Conservation (phyloP, 2,329 filamentous ascomycete species). For the Exophiala xenobiotica region DNA sequence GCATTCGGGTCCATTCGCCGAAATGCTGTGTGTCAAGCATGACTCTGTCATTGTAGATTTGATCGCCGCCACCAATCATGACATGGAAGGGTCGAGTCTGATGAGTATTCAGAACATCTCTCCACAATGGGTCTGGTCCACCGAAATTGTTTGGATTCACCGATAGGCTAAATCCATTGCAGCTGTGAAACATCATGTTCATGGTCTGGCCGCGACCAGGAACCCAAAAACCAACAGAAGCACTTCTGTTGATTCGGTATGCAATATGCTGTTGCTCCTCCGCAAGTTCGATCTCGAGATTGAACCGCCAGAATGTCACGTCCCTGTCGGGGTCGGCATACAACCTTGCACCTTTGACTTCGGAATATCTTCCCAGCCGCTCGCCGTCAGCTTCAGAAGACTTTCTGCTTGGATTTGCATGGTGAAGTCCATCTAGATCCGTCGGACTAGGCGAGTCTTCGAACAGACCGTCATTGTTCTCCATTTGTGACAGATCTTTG, state of each 20-base stretch:
- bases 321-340: constrained; percentile 82
- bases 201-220: constrained; percentile 79
- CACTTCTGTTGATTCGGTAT: constrained; percentile 91
- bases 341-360: constrained; percentile 77
- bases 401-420: constrained; percentile 46
- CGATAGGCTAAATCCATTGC: constrained; percentile 87
- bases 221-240: constrained; percentile 90
- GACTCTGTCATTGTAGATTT: constrained; percentile 90
- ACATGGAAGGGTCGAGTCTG: constrained; percentile 92
- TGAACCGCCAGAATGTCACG: constrained; percentile 96
- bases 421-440: constrained; percentile 40
- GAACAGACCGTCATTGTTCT: constrained; percentile 80
- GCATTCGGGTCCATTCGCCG: constrained; percentile 63
- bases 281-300: constrained; percentile 83
- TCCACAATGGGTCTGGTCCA: constrained; percentile 94
- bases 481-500: constrained; percentile 73
- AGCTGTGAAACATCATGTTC: constrained; percentile 99
- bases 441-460: constrained; percentile 58
- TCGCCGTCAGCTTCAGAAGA: constrained; percentile 66
- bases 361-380: constrained; percentile 74
- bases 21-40: constrained; percentile 74
- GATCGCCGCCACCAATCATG: constrained; percentile 96
- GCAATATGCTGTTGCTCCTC: constrained; percentile 79
- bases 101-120: constrained; percentile 89
- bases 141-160: constrained; percentile 78